phyloP scores from a whole-genome alignment of 257 asterid genomes.

The Cruciata laevipes region DNA sequence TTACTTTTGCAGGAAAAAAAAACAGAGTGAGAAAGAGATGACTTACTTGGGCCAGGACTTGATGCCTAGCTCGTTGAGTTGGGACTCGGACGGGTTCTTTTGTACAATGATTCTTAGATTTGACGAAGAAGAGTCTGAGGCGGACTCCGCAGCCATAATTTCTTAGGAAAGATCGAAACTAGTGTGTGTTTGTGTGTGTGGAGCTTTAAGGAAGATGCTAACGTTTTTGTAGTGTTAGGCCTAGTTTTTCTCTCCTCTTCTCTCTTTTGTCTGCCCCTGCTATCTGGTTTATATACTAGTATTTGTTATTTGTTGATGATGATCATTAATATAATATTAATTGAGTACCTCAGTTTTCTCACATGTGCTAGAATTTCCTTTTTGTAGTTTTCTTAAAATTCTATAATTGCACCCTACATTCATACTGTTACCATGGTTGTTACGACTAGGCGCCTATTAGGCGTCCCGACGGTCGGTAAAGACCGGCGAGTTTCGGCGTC shows the following conservation, averaged over 20 bases:
- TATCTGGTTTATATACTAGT: background rate
- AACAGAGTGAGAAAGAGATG: background rate
- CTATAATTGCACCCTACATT: too few relatives aligned
- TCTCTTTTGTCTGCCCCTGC: background rate
- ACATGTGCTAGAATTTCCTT: background rate
- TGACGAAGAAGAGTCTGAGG: slow-evolving; percentile 38
- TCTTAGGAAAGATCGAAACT: background rate
- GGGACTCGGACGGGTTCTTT: slow-evolving; percentile 56
- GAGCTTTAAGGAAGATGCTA: background rate
- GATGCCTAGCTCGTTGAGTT: slow-evolving; percentile 64
- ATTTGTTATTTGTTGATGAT: background rate
- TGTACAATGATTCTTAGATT: slow-evolving; percentile 58
- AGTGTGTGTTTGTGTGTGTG: background rate
- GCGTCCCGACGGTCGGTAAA: too few relatives aligned
- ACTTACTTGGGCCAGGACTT: slow-evolving; percentile 96
- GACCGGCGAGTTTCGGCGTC: too few relatives aligned
- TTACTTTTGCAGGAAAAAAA: too few relatives aligned
- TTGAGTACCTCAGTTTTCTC: background rate
- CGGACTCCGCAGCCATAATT: slow-evolving; percentile 32
- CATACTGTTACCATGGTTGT: too few relatives aligned
- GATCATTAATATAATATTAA: background rate
- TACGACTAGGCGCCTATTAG: too few relatives aligned
- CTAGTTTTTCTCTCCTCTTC: background rate
- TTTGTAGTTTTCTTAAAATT: too few relatives aligned
- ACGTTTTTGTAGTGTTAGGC: background rate